Conservation (phyloP, 2,329 filamentous ascomycete species). For the Pleoardoris graminearum region DNA sequence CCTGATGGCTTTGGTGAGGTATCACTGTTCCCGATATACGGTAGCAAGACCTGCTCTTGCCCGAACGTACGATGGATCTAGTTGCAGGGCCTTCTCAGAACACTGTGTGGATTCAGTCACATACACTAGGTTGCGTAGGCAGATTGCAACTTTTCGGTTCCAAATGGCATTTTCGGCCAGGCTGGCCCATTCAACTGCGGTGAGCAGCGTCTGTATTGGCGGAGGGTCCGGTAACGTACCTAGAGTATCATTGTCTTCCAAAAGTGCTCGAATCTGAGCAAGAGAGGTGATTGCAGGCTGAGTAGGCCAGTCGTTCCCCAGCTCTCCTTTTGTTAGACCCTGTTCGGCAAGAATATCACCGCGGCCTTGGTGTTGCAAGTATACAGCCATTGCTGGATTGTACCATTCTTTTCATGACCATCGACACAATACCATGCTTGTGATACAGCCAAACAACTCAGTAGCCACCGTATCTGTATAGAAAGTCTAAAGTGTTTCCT, state of each 20-base stretch:
- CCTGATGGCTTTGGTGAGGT: background rate
- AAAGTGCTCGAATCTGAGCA: slow-evolving; percentile 3
- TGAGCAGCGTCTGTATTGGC: background rate
- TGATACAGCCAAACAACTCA: background rate
- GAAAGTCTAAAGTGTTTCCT: background rate
- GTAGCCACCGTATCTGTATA: background rate
- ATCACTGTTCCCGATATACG: background rate
- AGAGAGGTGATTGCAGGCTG: background rate
- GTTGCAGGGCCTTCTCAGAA: background rate
- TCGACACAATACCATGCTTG: background rate
- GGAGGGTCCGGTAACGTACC: background rate
- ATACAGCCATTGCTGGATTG: no score
- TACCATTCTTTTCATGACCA: no score
- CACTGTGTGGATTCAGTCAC: background rate
- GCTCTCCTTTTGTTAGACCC: no score
- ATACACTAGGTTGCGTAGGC: slow-evolving; percentile 1
- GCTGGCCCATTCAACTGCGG: background rate
- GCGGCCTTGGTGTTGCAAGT: no score
- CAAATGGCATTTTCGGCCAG: background rate
- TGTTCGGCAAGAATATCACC: no score
- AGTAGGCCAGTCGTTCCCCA: background rate
- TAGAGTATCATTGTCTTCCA: background rate
- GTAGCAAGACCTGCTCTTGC: background rate
- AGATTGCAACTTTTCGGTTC: slow-evolving; percentile 6
- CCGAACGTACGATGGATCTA: background rate